A percentile compares a stretch with the other conserved stretches of the same genome.
Conservation (phyloP, 257 asterid genomes). For the Verbena officinalis region DNA sequence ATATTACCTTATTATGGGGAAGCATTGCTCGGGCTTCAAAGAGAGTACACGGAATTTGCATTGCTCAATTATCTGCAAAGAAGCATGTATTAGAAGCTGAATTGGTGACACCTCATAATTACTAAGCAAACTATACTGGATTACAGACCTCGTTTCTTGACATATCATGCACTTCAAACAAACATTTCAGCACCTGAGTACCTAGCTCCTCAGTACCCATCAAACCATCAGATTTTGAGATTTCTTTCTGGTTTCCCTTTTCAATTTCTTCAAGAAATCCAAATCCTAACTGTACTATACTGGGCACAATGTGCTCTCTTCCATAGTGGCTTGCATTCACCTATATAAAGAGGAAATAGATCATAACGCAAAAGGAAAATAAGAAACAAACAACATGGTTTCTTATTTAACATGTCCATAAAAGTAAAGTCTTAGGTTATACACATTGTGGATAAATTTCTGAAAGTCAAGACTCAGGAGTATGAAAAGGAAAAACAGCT, state of each 20-base stretch:
- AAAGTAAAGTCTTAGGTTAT: background rate
- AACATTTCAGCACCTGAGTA: slow-evolving; percentile 69
- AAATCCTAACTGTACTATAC: slow-evolving; percentile 81
- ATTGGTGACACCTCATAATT: too few relatives aligned
- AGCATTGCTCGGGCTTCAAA: slow-evolving; percentile 68
- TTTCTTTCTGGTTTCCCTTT: slow-evolving; percentile 53
- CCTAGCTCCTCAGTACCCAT: slow-evolving; percentile 73
- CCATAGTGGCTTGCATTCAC: slow-evolving; percentile 78
- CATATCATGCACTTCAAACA: slow-evolving; percentile 86
- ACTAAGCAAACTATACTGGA: slow-evolving; percentile 13
- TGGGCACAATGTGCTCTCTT: slow-evolving; percentile 81
- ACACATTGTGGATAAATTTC: slow-evolving; percentile 16
- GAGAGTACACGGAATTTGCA: slow-evolving; percentile 82
- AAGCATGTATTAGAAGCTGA: slow-evolving; percentile 1
- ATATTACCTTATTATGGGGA: slow-evolving; percentile 59
- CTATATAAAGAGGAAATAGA: slow-evolving; percentile 37
- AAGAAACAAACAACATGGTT: background rate
- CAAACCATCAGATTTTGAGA: slow-evolving; percentile 55
- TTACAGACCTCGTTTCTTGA: slow-evolving; percentile 82
- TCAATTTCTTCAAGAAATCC: slow-evolving; percentile 77
- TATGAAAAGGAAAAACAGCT: slow-evolving; percentile 34
- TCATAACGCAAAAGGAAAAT: slow-evolving; percentile 17
- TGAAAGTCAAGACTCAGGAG: slow-evolving; percentile 10
- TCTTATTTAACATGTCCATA: background rate
- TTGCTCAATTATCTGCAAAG: slow-evolving; percentile 76